These are phyloP conservation scores for Pleurotus eryngii DNA, from an alignment of 768 basidiomycete species.

Conservation along the genomic window DNA sequence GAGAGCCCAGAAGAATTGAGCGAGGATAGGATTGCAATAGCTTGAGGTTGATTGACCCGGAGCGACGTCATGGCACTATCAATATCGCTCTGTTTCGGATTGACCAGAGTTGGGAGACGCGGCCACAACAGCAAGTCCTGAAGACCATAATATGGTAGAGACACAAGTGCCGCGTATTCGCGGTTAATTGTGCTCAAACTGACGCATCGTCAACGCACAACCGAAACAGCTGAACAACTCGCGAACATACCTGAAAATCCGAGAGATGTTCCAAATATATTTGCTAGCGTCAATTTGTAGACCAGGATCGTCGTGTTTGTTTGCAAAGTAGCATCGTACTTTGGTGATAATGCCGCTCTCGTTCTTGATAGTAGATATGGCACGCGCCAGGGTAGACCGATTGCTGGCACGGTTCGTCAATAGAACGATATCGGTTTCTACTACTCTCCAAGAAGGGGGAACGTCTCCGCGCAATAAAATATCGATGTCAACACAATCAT, in stretches of 20 bases:
- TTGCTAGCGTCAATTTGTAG: constrained; percentile 43
- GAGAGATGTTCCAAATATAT: constrained; percentile 70
- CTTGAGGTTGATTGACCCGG: constrained; percentile 91
- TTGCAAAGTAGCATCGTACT: constrained; percentile 50
- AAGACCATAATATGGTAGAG: constrained; percentile 80
- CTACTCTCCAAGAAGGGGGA: constrained; percentile 68
- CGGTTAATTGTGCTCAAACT: constrained; percentile 91
- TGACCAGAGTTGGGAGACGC: constrained; percentile 44
- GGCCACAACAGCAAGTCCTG: constrained; percentile 70
- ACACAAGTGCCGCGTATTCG: constrained; percentile 86
- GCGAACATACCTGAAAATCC: constrained; percentile 71
- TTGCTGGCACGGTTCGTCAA: constrained; percentile 57
- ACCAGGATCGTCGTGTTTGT: constrained; percentile 49
- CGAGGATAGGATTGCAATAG: constrained; percentile 79
- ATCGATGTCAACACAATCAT: constrained; percentile 84
- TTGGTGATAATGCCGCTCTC: constrained; percentile 41
- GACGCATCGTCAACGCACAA: constrained; percentile 6
- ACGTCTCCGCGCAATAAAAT: constrained; percentile 55
- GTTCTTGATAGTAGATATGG: constrained; percentile 35
- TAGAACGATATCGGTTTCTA: constrained; percentile 85
- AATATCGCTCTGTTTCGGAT: constrained; percentile 49
- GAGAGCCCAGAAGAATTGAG: constrained; percentile 74
- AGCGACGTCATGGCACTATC: constrained; percentile 64
- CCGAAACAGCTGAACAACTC: background rate
- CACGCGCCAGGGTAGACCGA: constrained; percentile 67